Evolutionary conservation across 768 basidiomycete species (phyloP).

Genomic region (Termitomyces sp.): DNA sequence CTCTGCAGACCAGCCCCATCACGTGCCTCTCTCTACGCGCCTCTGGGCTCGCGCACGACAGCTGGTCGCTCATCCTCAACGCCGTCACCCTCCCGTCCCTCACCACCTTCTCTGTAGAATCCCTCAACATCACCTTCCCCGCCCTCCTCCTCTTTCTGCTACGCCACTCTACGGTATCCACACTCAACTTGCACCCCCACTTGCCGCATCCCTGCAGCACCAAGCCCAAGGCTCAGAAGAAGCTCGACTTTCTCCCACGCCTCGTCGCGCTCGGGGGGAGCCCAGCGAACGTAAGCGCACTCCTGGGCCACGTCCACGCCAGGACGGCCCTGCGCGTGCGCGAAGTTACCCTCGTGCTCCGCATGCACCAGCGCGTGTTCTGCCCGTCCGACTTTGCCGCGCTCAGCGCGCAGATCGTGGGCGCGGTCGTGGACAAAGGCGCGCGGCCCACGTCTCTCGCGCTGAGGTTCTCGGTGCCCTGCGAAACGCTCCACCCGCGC

Average conservation of each 20-base stretch:
- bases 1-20: constrained; percentile 13
- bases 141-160: constrained; percentile 18
- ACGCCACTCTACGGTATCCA: constrained; percentile 18
- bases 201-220: constrained; percentile 1
- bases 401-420: constrained; percentile 9
- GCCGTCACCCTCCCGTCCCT: constrained; percentile 18
- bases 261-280: constrained; percentile 17
- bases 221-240: neutral
- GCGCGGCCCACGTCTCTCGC: constrained; percentile 2
- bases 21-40: constrained; percentile 16
- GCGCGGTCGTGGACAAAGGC: neutral
- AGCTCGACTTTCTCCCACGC: constrained; percentile 8
- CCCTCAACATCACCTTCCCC: constrained; percentile 12
- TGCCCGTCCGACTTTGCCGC: constrained; percentile 11
- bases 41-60: constrained; percentile 6
- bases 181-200: constrained; percentile 15
- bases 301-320: constrained; percentile 13
- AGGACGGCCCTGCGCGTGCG: constrained; percentile 5
- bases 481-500: neutral
- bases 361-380: constrained; percentile 16
- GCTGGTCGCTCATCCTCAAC: constrained; percentile 15
- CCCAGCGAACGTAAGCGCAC: constrained; percentile 9
- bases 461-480: constrained; percentile 15
- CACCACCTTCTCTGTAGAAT: constrained; percentile 11
- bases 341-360: constrained; percentile 12